Evolutionary conservation across 23 red algal genomes (phyloP).

Genomic region (Gracilaria domingensis): DNA sequence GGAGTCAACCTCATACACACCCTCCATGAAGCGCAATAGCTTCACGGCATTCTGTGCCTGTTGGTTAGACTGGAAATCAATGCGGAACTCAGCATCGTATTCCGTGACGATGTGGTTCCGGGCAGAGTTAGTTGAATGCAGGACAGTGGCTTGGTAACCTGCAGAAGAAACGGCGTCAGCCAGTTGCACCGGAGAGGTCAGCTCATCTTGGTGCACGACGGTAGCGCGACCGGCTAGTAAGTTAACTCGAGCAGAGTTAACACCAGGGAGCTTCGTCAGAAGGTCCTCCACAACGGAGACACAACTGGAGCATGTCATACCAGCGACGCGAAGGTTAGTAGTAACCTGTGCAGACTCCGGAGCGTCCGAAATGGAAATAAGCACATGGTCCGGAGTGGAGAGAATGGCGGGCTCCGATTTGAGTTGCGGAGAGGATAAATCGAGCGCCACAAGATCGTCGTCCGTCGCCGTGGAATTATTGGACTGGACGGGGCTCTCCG

Average conservation of each 20-base stretch:
- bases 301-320: constrained; percentile 88
- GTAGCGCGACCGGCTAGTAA: constrained; percentile 75
- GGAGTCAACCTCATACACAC: constrained; percentile 21
- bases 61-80: constrained; percentile 42
- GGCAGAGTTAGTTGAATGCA: constrained; percentile 28
- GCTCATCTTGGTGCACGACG: constrained; percentile 37
- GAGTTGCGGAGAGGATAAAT: constrained; percentile 3
- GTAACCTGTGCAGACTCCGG: background rate
- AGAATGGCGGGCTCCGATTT: background rate
- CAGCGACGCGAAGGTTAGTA: constrained; percentile 44
- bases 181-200: background rate
- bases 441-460: constrained; percentile 10
- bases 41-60: constrained; percentile 68
- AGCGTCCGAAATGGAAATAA: background rate
- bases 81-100: background rate
- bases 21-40: constrained; percentile 45
- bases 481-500: background rate
- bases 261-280: constrained; percentile 33
- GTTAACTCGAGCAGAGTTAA: constrained; percentile 62
- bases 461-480: background rate
- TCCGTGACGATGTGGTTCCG: background rate
- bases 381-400: background rate
- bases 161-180: constrained; percentile 34
- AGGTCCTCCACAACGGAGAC: constrained; percentile 73
- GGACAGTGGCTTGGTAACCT: constrained; percentile 49